Conservation (phyloP, 2,329 filamentous ascomycete species). For the Trichoderma semiorbis region DNA sequence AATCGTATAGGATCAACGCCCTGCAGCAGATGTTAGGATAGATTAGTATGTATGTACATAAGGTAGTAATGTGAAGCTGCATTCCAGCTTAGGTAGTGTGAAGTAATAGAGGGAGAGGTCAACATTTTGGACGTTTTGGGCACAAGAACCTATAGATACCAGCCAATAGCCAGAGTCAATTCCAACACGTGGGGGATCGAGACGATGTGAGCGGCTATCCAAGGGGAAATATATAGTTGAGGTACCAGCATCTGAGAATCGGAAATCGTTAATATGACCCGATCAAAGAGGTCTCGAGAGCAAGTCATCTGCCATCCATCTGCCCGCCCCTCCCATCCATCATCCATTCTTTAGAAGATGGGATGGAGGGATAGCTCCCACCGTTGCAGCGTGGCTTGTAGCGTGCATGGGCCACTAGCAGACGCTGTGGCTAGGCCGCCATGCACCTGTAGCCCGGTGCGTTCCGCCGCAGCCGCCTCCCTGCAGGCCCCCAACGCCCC, state of each 20-base stretch:
- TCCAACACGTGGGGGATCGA: slow-evolving; percentile 10
- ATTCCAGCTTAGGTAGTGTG: neutral
- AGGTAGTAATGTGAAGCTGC: neutral
- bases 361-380: neutral
- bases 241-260: neutral
- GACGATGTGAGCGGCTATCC: neutral
- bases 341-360: neutral
- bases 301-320: slow-evolving; percentile 16
- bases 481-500: neutral
- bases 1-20: slow-evolving; percentile 51
- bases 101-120: neutral
- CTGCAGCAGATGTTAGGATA: slow-evolving; percentile 46
- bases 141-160: neutral
- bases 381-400: neutral
- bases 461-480: neutral
- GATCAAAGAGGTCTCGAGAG: neutral
- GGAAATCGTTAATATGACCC: neutral
- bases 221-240: slow-evolving; percentile 1
- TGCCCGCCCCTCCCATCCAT: neutral
- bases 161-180: slow-evolving; percentile 12
- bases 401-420: neutral
- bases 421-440: neutral
- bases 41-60: neutral
- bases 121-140: neutral
- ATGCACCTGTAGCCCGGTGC: neutral